Percentiles rank a stretch among this genome's conserved stretches.
These are phyloP conservation scores for Citrus sinensis DNA, from an alignment of 345 rosid species.

Conservation along the genomic window DNA sequence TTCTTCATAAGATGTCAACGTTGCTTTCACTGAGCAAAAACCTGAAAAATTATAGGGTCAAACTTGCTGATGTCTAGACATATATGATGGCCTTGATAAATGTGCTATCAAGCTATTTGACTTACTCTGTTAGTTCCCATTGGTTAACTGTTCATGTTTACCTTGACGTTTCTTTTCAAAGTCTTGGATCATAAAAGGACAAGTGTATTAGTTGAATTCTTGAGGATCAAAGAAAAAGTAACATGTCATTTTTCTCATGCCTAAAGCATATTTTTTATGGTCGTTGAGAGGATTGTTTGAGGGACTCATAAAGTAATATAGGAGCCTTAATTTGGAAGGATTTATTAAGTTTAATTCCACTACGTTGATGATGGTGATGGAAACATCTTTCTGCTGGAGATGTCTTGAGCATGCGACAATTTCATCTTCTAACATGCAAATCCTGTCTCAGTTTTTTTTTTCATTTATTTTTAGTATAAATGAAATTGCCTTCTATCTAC, in stretches of 20 bases:
- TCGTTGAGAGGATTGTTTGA: background rate
- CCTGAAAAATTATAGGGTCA: background rate
- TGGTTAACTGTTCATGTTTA: background rate
- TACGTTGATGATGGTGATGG: background rate
- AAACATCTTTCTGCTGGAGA: background rate
- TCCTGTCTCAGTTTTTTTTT: background rate
- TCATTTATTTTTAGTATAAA: too few relatives aligned
- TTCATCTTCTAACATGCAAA: background rate
- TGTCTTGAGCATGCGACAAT: background rate
- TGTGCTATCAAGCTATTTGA: background rate
- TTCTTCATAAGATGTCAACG: background rate
- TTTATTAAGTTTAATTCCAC: background rate
- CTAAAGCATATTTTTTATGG: background rate
- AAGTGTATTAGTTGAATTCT: background rate
- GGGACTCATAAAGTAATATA: background rate
- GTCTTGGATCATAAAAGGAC: background rate
- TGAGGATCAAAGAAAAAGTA: background rate
- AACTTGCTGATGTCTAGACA: background rate
- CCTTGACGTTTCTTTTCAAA: background rate
- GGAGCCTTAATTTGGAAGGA: background rate
- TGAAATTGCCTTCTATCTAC: background rate
- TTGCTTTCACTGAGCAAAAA: background rate
- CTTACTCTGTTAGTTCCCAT: background rate
- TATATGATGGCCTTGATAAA: background rate
- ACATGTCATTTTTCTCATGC: background rate